phyloP scores from a whole-genome alignment of 306 rosid species.

The Urtica urens region DNA sequence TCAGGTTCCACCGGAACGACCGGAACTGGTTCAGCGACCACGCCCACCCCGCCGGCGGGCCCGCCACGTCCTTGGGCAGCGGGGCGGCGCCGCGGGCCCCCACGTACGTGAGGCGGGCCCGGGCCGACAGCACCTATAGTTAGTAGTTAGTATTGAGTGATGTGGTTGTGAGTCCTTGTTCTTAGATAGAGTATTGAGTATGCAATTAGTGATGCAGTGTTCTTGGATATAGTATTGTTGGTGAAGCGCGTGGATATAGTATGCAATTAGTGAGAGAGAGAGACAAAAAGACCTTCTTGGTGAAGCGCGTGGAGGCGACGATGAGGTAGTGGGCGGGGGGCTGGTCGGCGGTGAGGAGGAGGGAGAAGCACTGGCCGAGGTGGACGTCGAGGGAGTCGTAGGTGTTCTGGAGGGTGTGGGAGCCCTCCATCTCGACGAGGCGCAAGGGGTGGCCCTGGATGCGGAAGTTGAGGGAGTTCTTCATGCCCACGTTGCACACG shows the following conservation, averaged over 20 bases:
- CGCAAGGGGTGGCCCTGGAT: constrained; percentile 58
- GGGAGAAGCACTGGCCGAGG: constrained; percentile 49
- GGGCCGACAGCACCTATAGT: no score
- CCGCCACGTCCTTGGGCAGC: constrained; percentile 26
- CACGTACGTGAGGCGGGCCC: no score
- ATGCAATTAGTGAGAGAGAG: no score
- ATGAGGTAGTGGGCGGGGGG: constrained; percentile 56
- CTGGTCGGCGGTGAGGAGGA: constrained; percentile 59
- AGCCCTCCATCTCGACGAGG: constrained; percentile 79
- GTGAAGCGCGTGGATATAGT: no score
- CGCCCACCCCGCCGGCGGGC: constrained; percentile 70
- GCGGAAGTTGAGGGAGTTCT: constrained; percentile 55
- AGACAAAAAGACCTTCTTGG: constrained; percentile 25
- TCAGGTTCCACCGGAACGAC: constrained; percentile 74
- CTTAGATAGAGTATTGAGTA: no score
- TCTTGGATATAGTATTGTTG: no score
- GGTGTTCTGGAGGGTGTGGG: constrained; percentile 57
- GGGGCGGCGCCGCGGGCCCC: neutral
- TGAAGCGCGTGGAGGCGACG: constrained; percentile 66
- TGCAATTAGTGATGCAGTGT: no score
- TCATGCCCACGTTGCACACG: constrained; percentile 68
- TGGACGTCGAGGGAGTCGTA: constrained; percentile 73
- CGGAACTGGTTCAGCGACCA: constrained; percentile 88
- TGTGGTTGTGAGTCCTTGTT: no score
- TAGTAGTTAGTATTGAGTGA: no score